Base-by-base conservation (phyloP, 2,329 filamentous ascomycete genomes). In the Emergomyces orientalis region DNA sequence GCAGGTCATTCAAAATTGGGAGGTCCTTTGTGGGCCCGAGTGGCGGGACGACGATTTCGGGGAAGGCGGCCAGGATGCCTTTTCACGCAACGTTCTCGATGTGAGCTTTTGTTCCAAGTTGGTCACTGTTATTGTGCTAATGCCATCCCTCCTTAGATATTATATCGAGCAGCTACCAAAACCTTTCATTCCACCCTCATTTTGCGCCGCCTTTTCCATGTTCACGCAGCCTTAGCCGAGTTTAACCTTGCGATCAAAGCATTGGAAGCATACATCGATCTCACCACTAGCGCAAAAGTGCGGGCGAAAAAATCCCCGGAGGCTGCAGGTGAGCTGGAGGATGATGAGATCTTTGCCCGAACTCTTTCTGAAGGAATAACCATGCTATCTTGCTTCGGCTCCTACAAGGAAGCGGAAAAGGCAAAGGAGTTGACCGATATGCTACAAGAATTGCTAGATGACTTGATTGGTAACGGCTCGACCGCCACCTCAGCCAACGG, bases 131-230 rank as follows among this genome's bases (percentile, higher is more conserved):
- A 6, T 52, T 8, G n/a, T 59, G n/a, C 47, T 64, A 39, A 60
- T 52, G 19, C 43, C 7, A 56, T 55, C n/a, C 45, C 3, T 27
- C 57, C 43, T 45, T 62, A 94, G 74, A 89, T 91, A 34, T 81
- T 99, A 7, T 99, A 97, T 75, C 88, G 88, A 47, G 90, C 92
- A 27, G 90, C 93, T 8, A 91, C 89, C 11, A 96, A 94, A 75
- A 96, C 92, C 0, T 99, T 94, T 71, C 94, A 99, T 75, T 99
- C 94, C 1, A 96, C 93, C 1, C 80, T 91, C 11, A 89, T 97
- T 65, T 79, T 99, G 37, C 84, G 93, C 63, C 85, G 92, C 69
- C 81, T 99, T 0, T 97, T 97, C 72, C 88, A 86, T 13, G 88
- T 96, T 1, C 94, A 99, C 73, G 81, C 93, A 22, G 85, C 91